Conservation (phyloP, 1,284 basidiomycete genomes). For the Phylloporus sp. region DNA sequence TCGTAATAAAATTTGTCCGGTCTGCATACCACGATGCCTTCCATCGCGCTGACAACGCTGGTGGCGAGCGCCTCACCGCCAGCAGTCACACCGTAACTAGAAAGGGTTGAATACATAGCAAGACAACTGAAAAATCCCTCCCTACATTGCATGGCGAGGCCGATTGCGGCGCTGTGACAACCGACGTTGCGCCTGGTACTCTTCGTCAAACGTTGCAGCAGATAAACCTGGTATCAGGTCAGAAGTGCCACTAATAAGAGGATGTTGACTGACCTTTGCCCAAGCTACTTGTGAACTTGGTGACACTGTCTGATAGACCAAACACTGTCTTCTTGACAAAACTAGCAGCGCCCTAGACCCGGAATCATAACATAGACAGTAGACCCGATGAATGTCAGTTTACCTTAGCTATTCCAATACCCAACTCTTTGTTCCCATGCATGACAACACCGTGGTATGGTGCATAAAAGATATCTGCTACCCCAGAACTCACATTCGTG, state of each 20-base stretch:
- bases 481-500: constrained; percentile 98
- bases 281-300: constrained; percentile 96
- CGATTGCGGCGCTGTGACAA: constrained; percentile 93
- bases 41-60: constrained; percentile 94
- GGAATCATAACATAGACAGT: constrained; percentile 14
- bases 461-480: constrained; percentile 98
- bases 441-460: constrained; percentile 98
- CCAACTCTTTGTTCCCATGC: constrained; percentile 96
- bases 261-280: constrained; percentile 75
- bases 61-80: constrained; percentile 95
- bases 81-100: constrained; percentile 91
- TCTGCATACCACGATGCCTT: constrained; percentile 85
- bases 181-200: constrained; percentile 90
- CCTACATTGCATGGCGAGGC: constrained; percentile 93
- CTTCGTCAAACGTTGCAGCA: constrained; percentile 94
- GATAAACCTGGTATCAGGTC: constrained; percentile 71
- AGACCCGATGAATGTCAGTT: constrained; percentile 1
- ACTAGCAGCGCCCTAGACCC: constrained; percentile 86
- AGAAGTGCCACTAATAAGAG: background rate
- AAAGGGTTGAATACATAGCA: constrained; percentile 13
- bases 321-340: constrained; percentile 99
- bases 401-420: constrained; percentile 96
- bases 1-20: background rate
- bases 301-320: constrained; percentile 93
- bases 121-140: constrained; percentile 6